phyloP scores from a whole-genome alignment of 148 eudicot genomes.

The Rhododendron griersonianum region DNA sequence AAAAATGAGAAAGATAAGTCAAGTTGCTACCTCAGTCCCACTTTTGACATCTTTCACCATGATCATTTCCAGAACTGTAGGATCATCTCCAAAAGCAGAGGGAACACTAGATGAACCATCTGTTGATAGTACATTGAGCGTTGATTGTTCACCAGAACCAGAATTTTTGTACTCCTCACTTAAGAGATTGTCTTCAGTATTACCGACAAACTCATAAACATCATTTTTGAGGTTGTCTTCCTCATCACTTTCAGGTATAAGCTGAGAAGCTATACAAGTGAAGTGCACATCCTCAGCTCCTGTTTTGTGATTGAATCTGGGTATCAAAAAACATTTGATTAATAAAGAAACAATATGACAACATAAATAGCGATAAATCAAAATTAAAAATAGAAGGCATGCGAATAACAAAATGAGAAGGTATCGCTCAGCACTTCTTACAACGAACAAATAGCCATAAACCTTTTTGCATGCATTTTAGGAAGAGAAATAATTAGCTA shows the following conservation, averaged over 20 bases:
- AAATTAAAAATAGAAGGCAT: neutral
- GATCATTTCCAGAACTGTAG: conserved; percentile 65
- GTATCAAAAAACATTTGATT: conserved; percentile 5
- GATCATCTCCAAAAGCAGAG: conserved; percentile 32
- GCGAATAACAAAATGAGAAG: neutral
- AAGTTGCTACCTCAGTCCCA: conserved; percentile 63
- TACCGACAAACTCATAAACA: neutral
- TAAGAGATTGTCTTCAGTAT: conserved; percentile 16
- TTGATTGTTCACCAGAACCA: conserved; percentile 15
- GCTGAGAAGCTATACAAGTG: conserved; percentile 38
- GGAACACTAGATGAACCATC: conserved; percentile 24
- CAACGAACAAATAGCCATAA: neutral
- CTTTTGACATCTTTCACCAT: conserved; percentile 75
- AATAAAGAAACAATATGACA: neutral
- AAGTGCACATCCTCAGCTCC: conserved; percentile 92
- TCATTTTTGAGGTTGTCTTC: conserved; percentile 21
- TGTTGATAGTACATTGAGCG: conserved; percentile 18
- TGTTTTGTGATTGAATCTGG: conserved; percentile 95
- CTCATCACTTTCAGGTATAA: conserved; percentile 35
- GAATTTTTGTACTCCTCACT: conserved; percentile 2
- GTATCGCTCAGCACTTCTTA: neutral
- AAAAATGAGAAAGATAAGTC: neutral
- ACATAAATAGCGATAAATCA: neutral
- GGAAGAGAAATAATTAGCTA: neutral
- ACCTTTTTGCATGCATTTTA: neutral